Evolutionary conservation across 1,284 basidiomycete species (phyloP).

Genomic region (Ganoderma sinense): DNA sequence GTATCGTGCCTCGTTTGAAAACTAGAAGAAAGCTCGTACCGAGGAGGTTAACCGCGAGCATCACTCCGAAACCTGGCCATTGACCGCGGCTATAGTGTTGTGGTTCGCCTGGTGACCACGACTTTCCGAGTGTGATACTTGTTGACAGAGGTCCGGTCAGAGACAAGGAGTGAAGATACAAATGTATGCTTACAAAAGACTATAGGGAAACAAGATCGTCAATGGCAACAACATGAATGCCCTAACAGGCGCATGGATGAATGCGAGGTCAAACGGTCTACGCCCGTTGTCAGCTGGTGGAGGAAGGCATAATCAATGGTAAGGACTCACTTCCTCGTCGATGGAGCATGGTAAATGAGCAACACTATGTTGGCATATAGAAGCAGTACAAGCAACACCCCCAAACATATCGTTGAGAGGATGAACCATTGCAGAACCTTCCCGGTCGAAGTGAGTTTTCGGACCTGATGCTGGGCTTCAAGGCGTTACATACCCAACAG

Average conservation of each 20-base stretch:
- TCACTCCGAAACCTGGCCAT: slow-evolving; percentile 69
- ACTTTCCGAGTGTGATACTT: slow-evolving; percentile 62
- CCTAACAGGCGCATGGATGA: slow-evolving; percentile 78
- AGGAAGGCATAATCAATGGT: background rate
- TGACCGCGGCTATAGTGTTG: slow-evolving; percentile 58
- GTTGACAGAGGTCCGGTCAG: background rate
- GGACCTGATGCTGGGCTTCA: background rate
- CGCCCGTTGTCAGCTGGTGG: slow-evolving; percentile 34
- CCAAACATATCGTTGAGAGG: slow-evolving; percentile 65
- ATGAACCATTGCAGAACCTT: slow-evolving; percentile 71
- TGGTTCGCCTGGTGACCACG: slow-evolving; percentile 51
- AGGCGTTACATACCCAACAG: slow-evolving; percentile 64
- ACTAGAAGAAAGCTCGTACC: slow-evolving; percentile 24
- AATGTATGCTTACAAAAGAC: slow-evolving; percentile 54
- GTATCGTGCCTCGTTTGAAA: background rate
- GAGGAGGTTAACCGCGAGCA: slow-evolving; percentile 64
- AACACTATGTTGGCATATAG: slow-evolving; percentile 74
- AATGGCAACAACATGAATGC: slow-evolving; percentile 71
- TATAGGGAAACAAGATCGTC: slow-evolving; percentile 55
- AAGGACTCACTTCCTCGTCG: slow-evolving; percentile 33
- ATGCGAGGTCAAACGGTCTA: slow-evolving; percentile 67
- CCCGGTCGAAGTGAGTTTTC: background rate
- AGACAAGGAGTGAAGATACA: background rate
- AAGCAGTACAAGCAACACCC: slow-evolving; percentile 64
- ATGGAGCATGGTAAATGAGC: slow-evolving; percentile 70